A percentile compares a stretch with the other conserved stretches of the same genome.
Conservation (phyloP, 2,329 filamentous ascomycete species). For the Xenosphaeropsis pyriputrescens region DNA sequence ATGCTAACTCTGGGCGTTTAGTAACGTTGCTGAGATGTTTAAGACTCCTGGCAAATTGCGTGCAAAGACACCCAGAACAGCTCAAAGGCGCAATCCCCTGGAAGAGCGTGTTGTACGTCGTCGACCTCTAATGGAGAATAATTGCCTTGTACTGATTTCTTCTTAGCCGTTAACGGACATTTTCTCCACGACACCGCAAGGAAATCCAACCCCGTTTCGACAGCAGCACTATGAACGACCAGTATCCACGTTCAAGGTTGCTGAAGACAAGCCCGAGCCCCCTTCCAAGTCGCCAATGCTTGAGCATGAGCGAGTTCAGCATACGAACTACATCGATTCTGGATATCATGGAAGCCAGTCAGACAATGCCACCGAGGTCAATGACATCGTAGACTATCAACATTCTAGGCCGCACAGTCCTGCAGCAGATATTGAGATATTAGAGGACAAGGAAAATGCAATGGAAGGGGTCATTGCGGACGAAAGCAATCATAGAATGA, state of each 20-base stretch:
- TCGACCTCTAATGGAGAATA: neutral
- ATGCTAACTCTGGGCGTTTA: constrained; percentile 22
- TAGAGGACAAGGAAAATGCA: constrained; percentile 1
- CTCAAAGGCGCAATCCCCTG: constrained; percentile 39
- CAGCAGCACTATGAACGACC: constrained; percentile 18
- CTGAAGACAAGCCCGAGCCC: constrained; percentile 28
- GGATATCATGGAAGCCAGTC: constrained; percentile 57
- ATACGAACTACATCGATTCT: constrained; percentile 34
- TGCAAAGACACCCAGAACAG: constrained; percentile 65
- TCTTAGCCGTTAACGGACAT: constrained; percentile 42
- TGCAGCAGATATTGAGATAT: neutral
- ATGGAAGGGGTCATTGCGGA: constrained; percentile 6
- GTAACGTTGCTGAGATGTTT: constrained; percentile 88
- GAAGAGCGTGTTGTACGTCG: constrained; percentile 49
- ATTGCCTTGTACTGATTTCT: constrained; percentile 7
- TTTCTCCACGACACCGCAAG: constrained; percentile 39
- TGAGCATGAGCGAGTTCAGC: neutral
- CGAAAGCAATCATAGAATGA: constrained; percentile 10
- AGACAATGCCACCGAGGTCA: constrained; percentile 4
- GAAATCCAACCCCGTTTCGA: constrained; percentile 24
- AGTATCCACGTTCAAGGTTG: constrained; percentile 39
- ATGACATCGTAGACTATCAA: constrained; percentile 1
- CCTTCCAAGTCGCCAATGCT: constrained; percentile 5
- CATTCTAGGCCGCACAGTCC: neutral
- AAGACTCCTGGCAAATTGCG: constrained; percentile 80